A percentile compares a stretch with the other conserved stretches of the same genome.
These are phyloP conservation scores for Botrytis deweyae DNA, from an alignment of 2,329 filamentous ascomycete species.

Conservation along the genomic window DNA sequence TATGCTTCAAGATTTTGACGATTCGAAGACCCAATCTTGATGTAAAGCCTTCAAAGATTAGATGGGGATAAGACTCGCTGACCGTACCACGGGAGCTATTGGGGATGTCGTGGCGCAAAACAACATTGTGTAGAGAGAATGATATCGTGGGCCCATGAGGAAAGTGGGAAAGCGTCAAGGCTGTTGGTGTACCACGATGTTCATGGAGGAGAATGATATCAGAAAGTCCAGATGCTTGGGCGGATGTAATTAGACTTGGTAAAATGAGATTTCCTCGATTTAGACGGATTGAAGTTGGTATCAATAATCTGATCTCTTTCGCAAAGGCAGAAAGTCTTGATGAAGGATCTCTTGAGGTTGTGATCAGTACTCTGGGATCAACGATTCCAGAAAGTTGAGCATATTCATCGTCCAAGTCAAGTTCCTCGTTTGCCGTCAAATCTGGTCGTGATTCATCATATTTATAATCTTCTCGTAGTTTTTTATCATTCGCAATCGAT, in stretches of 20 bases:
- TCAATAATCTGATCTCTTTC: conserved; percentile 81
- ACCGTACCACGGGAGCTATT: conserved; percentile 84
- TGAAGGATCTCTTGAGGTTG: conserved; percentile 85
- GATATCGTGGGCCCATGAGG: conserved; percentile 85
- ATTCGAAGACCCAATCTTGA: conserved; percentile 78
- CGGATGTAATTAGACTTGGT: conserved; percentile 79
- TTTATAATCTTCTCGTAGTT: conserved; percentile 81
- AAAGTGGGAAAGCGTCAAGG: conserved; percentile 81
- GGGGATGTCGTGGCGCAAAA: conserved; percentile 89
- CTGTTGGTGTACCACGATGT: conserved; percentile 88
- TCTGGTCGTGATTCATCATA: conserved; percentile 84
- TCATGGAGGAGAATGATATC: conserved; percentile 90
- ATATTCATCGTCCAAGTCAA: conserved; percentile 87
- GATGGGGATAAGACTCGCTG: conserved; percentile 86
- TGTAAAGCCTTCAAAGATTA: conserved; percentile 93
- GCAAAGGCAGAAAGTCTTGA: conserved; percentile 84
- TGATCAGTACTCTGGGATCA: conserved; percentile 85
- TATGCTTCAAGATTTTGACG: conserved; percentile 86
- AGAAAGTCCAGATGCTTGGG: conserved; percentile 74
- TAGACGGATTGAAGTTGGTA: conserved; percentile 82
- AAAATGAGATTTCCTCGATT: conserved; percentile 91
- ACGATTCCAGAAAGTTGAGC: conserved; percentile 85
- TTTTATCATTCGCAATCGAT: conserved; percentile 80
- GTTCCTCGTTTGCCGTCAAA: conserved; percentile 62
- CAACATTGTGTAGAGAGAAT: conserved; percentile 89